Base-by-base conservation (phyloP, 306 rosid species). In the Cicer pinnatifidum region DNA sequence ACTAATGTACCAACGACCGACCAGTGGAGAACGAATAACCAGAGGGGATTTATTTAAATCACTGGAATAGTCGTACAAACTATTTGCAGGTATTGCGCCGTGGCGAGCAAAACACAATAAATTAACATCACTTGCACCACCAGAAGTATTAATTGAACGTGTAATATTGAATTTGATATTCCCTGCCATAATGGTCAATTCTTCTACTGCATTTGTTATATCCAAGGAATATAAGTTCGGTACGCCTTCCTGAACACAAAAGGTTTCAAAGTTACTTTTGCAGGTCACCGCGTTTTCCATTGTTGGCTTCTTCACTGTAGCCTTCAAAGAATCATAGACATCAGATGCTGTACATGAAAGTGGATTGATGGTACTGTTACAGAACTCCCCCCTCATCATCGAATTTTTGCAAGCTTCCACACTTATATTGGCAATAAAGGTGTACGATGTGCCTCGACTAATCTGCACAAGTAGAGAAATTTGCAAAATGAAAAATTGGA, bases 331-430 rank as follows among this genome's bases (percentile, higher is more conserved):
- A 60, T 78, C 71, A 81, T 57, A 73, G 79, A 57, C 72, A 35
- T 69, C 82, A 51, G 89, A 78, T 68, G 77, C 38, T 46, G 87
- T 64, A 78, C 99, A 94, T 35, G 85, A 86, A 73, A 94, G 96
- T 35, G 95, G 86, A 48, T 86, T 78, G 67, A 94, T 85, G 28
- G 97, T 90, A 82, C 53, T 90, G 83, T 94, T 91, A 83, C 99
- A 91, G 72, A 85, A 84, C 80, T 72, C 86, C 46, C 99, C 99
- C 76, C 76, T 84, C 90, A 82, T 86, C 64, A 88, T 77, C 47
- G 87, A 59, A 82, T 88, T 85, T 40, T 84, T 75, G 83, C 99
- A 94, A 72, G 96, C 96, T 78, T 90, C 96, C 37, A 94, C 90
- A 12, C 85, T 94, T 17, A 94, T 80, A 81, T 94, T 94, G 76